phyloP scores from a whole-genome alignment of 805 yeast genomes.

The Metschnikowia proteae region DNA sequence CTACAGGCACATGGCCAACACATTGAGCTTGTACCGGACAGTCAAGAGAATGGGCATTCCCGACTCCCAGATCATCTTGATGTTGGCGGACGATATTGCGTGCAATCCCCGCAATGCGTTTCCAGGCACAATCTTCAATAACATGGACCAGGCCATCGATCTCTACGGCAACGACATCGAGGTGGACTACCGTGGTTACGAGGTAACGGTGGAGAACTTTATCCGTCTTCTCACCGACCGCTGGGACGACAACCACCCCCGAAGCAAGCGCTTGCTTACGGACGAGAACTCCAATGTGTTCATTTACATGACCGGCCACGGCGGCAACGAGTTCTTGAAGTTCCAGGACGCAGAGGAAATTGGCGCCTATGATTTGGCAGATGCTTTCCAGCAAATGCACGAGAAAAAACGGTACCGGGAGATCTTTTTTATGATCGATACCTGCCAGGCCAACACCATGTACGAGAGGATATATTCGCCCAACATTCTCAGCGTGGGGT shows the following conservation, averaged over 20 bases:
- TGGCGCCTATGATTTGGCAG: conserved; percentile 91
- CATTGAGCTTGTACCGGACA: conserved; percentile 87
- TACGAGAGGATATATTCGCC: conserved; percentile 90
- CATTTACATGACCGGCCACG: conserved; percentile 96
- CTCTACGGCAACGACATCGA: conserved; percentile 92
- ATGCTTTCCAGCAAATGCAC: conserved; percentile 95
- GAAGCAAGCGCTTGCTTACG: conserved; percentile 83
- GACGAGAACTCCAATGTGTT: conserved; percentile 94
- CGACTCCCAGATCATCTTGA: conserved; percentile 91
- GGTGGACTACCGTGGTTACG: conserved; percentile 96
- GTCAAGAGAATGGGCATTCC: conserved; percentile 96
- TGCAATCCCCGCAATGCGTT: conserved; percentile 95
- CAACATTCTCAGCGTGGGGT: conserved; percentile 87
- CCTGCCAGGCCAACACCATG: conserved; percentile 99
- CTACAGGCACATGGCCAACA: conserved; percentile 97
- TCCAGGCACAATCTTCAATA: conserved; percentile 94
- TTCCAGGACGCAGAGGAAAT: conserved; percentile 99
- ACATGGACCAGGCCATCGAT: conserved; percentile 87
- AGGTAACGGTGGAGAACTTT: conserved; percentile 95
- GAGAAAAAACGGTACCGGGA: conserved; percentile 94
- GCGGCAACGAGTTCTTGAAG: conserved; percentile 95
- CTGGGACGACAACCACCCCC: conserved; percentile 92
- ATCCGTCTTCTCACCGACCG: conserved; percentile 90
- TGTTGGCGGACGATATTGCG: conserved; percentile 96
- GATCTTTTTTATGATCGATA: conserved; percentile 95